Evolutionary conservation across 352 stramenopile genomes (phyloP).

Genomic region (Pythium brassicae): DNA sequence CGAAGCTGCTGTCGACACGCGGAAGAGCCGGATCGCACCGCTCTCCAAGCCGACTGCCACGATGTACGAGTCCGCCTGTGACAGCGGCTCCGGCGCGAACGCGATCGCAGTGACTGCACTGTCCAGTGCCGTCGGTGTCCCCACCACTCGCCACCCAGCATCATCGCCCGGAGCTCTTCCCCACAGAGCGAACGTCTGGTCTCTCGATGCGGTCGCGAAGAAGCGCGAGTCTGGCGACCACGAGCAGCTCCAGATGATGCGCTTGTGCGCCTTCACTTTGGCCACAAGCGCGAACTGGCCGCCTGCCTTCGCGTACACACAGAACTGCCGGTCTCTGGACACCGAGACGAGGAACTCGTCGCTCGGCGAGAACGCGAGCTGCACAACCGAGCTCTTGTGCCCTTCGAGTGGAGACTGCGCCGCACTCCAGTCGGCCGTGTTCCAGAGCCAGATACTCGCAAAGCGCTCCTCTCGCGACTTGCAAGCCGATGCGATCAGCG

Average conservation of each 20-base stretch:
- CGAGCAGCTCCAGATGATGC: conserved; percentile 78
- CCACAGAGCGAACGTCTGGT: conserved; percentile 68
- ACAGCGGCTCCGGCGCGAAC: conserved; percentile 27
- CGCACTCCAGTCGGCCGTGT: conserved; percentile 49
- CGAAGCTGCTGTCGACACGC: conserved; percentile 6
- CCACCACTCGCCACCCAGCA: conserved; percentile 19
- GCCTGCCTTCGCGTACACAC: conserved; percentile 37
- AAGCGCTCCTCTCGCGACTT: conserved; percentile 73
- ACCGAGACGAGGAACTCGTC: conserved; percentile 61
- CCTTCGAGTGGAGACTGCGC: conserved; percentile 40
- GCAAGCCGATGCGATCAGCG: conserved; percentile 61
- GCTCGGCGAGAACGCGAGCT: conserved; percentile 65
- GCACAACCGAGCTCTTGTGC: conserved; percentile 77
- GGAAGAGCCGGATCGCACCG: conserved; percentile 39
- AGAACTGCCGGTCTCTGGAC: conserved; percentile 71
- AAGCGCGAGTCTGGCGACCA: conserved; percentile 57
- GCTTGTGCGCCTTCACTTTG: conserved; percentile 64
- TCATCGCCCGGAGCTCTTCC: background rate
- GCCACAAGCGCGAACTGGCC: conserved; percentile 32
- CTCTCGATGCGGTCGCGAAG: conserved; percentile 58
- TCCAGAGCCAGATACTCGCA: conserved; percentile 62
- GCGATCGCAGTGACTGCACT: conserved; percentile 58
- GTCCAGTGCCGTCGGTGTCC: conserved; percentile 21
- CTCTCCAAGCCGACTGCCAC: conserved; percentile 61
- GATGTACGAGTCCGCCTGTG: conserved; percentile 16